These are phyloP conservation scores for Nicotiana obtusifolia DNA, from an alignment of 257 asterid genomes.

Conservation along the genomic window DNA sequence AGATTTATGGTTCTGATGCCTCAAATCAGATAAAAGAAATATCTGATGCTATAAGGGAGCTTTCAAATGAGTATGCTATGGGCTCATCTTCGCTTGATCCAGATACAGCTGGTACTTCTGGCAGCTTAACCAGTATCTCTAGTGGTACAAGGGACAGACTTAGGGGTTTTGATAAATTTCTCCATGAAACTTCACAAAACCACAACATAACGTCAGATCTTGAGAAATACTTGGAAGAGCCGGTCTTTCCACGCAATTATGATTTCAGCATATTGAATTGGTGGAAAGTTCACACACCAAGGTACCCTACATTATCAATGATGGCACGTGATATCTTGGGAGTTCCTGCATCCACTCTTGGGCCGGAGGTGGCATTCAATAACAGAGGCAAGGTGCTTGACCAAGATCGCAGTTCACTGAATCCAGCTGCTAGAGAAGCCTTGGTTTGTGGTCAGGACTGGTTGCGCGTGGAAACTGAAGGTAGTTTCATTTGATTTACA, in stretches of 20 bases:
- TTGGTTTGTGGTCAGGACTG: conserved; percentile 93
- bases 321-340: conserved; percentile 93
- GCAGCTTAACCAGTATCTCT: conserved; percentile 42
- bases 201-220: conserved; percentile 67
- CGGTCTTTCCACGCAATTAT: conserved; percentile 77
- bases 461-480: conserved; percentile 69
- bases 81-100: conserved; percentile 43
- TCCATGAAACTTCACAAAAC: conserved; percentile 67
- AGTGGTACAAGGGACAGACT: conserved; percentile 64
- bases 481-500: conserved; percentile 23
- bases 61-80: conserved; percentile 65
- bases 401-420: conserved; percentile 45
- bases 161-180: conserved; percentile 83
- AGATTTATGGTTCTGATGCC: conserved; percentile 60
- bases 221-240: conserved; percentile 82
- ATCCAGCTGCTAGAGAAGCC: conserved; percentile 79
- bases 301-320: conserved; percentile 89
- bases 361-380: conserved; percentile 60
- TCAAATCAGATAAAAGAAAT: conserved; percentile 55
- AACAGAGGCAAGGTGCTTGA: conserved; percentile 66
- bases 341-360: conserved; percentile 76
- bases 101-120: conserved; percentile 37
- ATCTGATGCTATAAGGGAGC: conserved; percentile 56
- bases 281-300: conserved; percentile 99
- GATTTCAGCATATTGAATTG: conserved; percentile 89